Evolutionary conservation across 2,329 filamentous ascomycete species (phyloP).

Genomic region (Niveomyces coronatus): DNA sequence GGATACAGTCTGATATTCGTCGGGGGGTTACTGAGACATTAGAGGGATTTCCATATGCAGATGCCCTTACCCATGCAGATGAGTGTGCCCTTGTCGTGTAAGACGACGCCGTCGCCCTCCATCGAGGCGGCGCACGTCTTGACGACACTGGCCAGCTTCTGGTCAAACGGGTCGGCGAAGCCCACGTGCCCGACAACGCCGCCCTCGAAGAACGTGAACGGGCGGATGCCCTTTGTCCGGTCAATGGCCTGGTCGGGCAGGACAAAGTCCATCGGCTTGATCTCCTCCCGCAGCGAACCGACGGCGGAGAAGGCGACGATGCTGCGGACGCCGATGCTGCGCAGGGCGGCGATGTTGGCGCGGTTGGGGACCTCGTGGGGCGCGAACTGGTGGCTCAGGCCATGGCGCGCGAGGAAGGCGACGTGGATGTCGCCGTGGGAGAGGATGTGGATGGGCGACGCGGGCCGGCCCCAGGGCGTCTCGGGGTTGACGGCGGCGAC

Average conservation of each 20-base stretch:
- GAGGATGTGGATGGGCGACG: constrained; percentile 71
- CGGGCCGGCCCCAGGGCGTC: constrained; percentile 83
- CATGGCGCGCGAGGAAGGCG: constrained; percentile 91
- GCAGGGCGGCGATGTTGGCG: constrained; percentile 96
- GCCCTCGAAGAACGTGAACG: constrained; percentile 91
- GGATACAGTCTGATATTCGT: too few relatives aligned
- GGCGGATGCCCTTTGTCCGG: constrained; percentile 86
- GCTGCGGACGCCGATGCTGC: constrained; percentile 77
- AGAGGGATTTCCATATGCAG: too few relatives aligned
- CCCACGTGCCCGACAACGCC: constrained; percentile 90
- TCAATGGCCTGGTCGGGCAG: constrained; percentile 95
- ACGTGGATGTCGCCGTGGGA: constrained; percentile 74
- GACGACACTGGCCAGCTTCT: constrained; percentile 64
- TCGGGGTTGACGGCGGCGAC: constrained; percentile 65
- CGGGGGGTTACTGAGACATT: too few relatives aligned
- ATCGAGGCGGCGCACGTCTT: constrained; percentile 63
- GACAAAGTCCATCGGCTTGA: constrained; percentile 93
- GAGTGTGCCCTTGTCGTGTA: constrained; percentile 77
- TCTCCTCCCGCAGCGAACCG: constrained; percentile 81
- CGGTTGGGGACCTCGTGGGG: constrained; percentile 92
- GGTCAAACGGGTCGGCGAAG: constrained; percentile 93
- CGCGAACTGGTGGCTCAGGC: constrained; percentile 75
- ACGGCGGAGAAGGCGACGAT: constrained; percentile 95
- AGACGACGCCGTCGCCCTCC: constrained; percentile 70
- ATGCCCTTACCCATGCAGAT: constrained; percentile 73